Percentiles rank a stretch among this genome's conserved stretches.
These are phyloP conservation scores for Umbelopsis vinacea DNA, from an alignment of 192 early-diverging fungal species.

Conservation along the genomic window DNA sequence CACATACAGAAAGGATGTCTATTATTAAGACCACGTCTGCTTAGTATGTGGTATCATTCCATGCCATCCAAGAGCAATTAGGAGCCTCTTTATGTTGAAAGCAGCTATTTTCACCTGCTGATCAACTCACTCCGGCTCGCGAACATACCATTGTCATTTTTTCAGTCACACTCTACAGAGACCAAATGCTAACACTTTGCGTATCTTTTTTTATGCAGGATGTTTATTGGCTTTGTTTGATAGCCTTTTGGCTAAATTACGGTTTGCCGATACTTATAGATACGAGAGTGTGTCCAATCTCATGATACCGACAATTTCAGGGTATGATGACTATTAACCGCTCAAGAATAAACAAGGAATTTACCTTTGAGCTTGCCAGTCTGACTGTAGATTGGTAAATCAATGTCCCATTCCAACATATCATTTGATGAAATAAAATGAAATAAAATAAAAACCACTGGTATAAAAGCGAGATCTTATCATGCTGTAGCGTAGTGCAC, in stretches of 20 bases:
- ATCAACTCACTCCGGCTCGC: constrained; percentile 14
- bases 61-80: constrained; percentile 10
- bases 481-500: too few species aligned
- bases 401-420: constrained; percentile 14
- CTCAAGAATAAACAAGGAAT: constrained; percentile 12
- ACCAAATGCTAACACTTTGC: background rate
- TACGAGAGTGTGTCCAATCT: constrained; percentile 3
- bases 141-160: background rate
- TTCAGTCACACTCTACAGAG: too few species aligned
- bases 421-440: too few species aligned
- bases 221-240: background rate
- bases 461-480: too few species aligned
- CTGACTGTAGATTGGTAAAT: background rate
- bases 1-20: background rate
- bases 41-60: background rate
- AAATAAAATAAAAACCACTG: too few species aligned
- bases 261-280: background rate
- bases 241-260: background rate
- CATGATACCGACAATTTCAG: background rate
- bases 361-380: background rate
- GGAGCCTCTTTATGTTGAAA: constrained; percentile 5
- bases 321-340: constrained; percentile 14
- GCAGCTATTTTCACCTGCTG: background rate
- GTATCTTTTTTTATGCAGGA: background rate
- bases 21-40: background rate